Percentiles rank a stretch among this genome's conserved stretches.
Conservation (phyloP, 768 basidiomycete species). For the Lentinula sp. region DNA sequence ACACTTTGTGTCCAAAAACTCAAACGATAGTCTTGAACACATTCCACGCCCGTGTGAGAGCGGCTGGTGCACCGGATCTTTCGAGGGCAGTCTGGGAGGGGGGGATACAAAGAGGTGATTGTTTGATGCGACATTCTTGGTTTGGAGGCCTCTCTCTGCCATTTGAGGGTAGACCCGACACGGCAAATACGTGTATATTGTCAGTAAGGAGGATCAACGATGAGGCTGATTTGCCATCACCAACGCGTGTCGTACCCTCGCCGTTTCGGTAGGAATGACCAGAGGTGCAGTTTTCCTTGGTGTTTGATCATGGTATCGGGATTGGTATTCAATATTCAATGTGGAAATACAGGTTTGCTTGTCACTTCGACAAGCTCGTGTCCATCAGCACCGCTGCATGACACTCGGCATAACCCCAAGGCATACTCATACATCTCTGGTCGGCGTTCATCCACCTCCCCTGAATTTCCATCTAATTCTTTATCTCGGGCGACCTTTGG, state of each 20-base stretch:
- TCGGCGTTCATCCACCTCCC: not conserved
- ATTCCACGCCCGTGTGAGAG: slow-evolving; percentile 41
- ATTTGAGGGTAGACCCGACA: slow-evolving; percentile 12
- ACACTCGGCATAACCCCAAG: not conserved
- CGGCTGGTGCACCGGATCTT: slow-evolving; percentile 19
- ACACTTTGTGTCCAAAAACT: slow-evolving; percentile 33
- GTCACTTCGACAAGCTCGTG: not conserved
- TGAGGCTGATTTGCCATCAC: not conserved
- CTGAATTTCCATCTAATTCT: not conserved
- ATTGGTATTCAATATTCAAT: not conserved
- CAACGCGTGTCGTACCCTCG: not conserved
- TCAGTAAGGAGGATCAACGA: slow-evolving; percentile 30
- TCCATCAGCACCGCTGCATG: not conserved
- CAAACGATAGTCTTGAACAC: slow-evolving; percentile 31
- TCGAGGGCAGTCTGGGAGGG: slow-evolving; percentile 26
- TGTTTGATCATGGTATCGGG: not conserved
- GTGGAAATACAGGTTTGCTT: not conserved
- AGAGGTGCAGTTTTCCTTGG: not conserved
- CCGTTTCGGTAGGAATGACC: not conserved
- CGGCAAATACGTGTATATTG: slow-evolving; percentile 37
- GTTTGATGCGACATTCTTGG: slow-evolving; percentile 37
- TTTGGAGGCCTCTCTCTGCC: slow-evolving; percentile 49
- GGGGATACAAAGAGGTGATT: slow-evolving; percentile 46
- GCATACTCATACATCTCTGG: not conserved
- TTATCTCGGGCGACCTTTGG: not conserved